Percentiles rank a stretch among this genome's conserved stretches.
These are phyloP conservation scores for Cytospora paraplurivora DNA, from an alignment of 2,329 filamentous ascomycete species.

Conservation along the genomic window DNA sequence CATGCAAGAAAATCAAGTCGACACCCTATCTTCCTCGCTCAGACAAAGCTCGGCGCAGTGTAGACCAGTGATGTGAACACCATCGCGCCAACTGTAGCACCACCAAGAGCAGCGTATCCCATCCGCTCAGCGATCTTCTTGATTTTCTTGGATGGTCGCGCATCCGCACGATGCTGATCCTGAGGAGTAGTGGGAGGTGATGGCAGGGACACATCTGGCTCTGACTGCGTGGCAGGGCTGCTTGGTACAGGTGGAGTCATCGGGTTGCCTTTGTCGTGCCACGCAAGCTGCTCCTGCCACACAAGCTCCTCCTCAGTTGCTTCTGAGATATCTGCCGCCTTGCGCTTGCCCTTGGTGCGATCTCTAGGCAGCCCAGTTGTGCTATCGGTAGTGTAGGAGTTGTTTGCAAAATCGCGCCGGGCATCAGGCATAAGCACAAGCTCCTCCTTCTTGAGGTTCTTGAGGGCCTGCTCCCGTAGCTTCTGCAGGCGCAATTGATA, in stretches of 20 bases:
- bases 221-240: constrained; percentile 1
- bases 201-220: constrained; percentile 10
- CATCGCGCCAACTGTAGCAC: constrained; percentile 39
- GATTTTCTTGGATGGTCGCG: constrained; percentile 36
- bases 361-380: background rate
- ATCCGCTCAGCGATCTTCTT: constrained; percentile 37
- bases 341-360: constrained; percentile 17
- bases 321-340: constrained; percentile 25
- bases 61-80: constrained; percentile 43
- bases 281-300: constrained; percentile 17
- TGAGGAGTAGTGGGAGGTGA: constrained; percentile 22
- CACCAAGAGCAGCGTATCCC: constrained; percentile 43
- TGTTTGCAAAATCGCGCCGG: background rate
- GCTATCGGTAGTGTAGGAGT: background rate
- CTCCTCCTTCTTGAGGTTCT: background rate
- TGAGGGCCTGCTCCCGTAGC: background rate
- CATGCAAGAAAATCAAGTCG: background rate
- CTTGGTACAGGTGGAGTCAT: background rate
- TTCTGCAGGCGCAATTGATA: constrained; percentile 15
- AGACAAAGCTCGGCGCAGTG: constrained; percentile 41
- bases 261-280: constrained; percentile 9
- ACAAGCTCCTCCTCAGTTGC: constrained; percentile 7
- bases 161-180: background rate
- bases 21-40: constrained; percentile 4
- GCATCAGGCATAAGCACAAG: too few species aligned